Evolutionary conservation across 768 basidiomycete genomes (phyloP), one percentile per base, ranked within the genome.

Genomic region (Pleurotus eryngii): DNA sequence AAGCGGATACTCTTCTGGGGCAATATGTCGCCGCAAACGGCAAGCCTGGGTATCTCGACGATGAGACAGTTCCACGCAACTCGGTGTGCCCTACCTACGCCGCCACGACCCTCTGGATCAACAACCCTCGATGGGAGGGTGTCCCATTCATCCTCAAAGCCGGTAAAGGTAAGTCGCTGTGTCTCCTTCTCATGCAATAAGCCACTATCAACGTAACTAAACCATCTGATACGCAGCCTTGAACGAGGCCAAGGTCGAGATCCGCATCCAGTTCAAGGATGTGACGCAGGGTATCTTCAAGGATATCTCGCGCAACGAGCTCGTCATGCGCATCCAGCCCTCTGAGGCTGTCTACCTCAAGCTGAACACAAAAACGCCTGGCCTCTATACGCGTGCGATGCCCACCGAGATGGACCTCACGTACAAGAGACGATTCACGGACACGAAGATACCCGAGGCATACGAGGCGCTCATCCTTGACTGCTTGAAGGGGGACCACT

Each of bases 21-120:
- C 96, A 99, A 73, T 99, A 99, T 70, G 89, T 92, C 50, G 77
- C 79, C 37, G 88, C 89, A 24, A 85, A 90, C 63, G 91, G 88
- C 58, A 97, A 98, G 73, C 95, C 97, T n/a, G 96, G 96, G n/a
- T 98, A 99, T 72, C 85, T 97, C 58, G 96, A 99, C 61, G 96
- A 99, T 69, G 85, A 89, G 26, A 98, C 93, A 1, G 96, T 98
- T 22, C 96, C 96, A 38, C 93, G 83, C 68, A 84, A 84, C 67
- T 98, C 95, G 20, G 82, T 85, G 43, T 97, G 95, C 75, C 96
- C 97, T 5, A 99, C 96, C 4, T 99, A 87, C 66, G 95, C 96
- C 48, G 93, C 93, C 5, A 85, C 86, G 49, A 90, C 89, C 11
- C 79, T 98, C 20, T 90, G 85, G 85, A 92, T 99, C 71, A 81